Evolutionary conservation across 2,329 filamentous ascomycete genomes (phyloP).

Genomic region (Pseudocercospora macadamiae): DNA sequence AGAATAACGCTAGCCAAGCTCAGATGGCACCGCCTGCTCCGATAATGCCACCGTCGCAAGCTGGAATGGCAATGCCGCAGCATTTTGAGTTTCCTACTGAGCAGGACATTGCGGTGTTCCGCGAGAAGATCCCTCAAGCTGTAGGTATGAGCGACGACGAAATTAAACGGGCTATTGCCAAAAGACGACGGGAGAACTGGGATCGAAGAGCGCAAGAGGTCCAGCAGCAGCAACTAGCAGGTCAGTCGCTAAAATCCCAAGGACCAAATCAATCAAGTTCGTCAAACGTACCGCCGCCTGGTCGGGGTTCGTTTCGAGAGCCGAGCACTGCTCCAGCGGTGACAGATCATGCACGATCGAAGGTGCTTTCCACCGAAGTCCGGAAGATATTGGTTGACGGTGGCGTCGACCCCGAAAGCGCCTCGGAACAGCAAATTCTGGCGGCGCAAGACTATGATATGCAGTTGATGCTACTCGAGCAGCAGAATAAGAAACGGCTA

Average conservation of each 20-base stretch:
- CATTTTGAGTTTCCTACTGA: conserved; percentile 19
- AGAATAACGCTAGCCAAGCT: conserved; percentile 18
- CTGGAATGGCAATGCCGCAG: conserved; percentile 21
- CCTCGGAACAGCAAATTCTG: conserved; percentile 35
- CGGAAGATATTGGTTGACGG: no score
- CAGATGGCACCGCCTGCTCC: conserved; percentile 38
- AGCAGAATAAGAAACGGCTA: no score
- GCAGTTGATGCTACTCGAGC: no score
- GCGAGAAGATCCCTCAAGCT: conserved; percentile 38
- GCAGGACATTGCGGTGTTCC: conserved; percentile 45
- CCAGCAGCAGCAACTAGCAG: conserved; percentile 38
- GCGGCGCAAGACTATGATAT: no score
- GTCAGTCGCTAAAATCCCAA: conserved; percentile 39
- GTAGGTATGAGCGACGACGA: conserved; percentile 47
- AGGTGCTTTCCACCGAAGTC: no score
- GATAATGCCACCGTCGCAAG: conserved; percentile 24
- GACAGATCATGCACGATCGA: no score
- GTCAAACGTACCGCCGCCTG: conserved; percentile 13
- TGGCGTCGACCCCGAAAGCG: conserved; percentile 31
- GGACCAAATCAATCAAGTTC: conserved; percentile 16
- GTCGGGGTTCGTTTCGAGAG: conserved; percentile 21
- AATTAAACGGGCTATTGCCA: conserved; percentile 40
- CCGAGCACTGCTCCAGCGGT: conserved; percentile 30
- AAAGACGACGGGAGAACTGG: conserved; percentile 23
- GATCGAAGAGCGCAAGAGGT: conserved; percentile 35